Conservation (phyloP, 441 rosid species). For the Brassica balearica region DNA sequence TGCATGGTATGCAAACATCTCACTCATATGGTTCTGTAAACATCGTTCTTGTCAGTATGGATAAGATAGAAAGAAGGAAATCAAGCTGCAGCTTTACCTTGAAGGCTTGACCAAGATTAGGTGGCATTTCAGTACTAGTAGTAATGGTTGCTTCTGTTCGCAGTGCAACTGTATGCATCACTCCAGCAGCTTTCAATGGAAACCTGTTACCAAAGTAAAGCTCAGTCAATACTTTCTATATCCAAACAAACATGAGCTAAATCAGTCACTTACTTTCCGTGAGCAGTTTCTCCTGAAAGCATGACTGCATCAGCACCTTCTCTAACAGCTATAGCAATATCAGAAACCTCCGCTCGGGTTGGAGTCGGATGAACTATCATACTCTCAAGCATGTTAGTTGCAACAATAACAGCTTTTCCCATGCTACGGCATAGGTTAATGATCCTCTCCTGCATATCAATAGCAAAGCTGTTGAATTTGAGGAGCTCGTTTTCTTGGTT, state of each 20-base stretch:
- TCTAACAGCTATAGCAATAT: conserved; percentile 96
- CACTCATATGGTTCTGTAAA: conserved; percentile 93
- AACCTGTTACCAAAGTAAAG: conserved; percentile 57
- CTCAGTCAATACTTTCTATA: conserved; percentile 10
- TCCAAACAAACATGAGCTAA: conserved; percentile 1
- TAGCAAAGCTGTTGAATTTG: no score
- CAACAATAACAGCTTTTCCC: conserved; percentile 99
- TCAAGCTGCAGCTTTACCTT: conserved; percentile 55
- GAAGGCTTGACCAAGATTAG: conserved; percentile 93
- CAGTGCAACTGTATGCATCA: conserved; percentile 93
- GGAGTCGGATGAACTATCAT: conserved; percentile 99
- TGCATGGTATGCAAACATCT: conserved; percentile 99
- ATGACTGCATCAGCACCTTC: conserved; percentile 98
- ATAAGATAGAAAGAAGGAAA: conserved; percentile 16
- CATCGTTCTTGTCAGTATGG: conserved; percentile 26
- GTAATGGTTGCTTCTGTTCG: conserved; percentile 90
- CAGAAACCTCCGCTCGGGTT: conserved; percentile 97
- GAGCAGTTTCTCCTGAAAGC: conserved; percentile 99
- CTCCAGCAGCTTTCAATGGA: conserved; percentile 97
- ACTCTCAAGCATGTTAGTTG: conserved; percentile 98
- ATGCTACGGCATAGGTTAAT: conserved; percentile 94
- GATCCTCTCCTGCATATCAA: conserved; percentile 61
- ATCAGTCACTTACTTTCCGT: conserved; percentile 79
- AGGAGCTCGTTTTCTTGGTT: not conserved
- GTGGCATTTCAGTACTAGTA: conserved; percentile 78